Conservation (phyloP, 2,329 filamentous ascomycete genomes). For the Chrysosphaeria jannelii region DNA sequence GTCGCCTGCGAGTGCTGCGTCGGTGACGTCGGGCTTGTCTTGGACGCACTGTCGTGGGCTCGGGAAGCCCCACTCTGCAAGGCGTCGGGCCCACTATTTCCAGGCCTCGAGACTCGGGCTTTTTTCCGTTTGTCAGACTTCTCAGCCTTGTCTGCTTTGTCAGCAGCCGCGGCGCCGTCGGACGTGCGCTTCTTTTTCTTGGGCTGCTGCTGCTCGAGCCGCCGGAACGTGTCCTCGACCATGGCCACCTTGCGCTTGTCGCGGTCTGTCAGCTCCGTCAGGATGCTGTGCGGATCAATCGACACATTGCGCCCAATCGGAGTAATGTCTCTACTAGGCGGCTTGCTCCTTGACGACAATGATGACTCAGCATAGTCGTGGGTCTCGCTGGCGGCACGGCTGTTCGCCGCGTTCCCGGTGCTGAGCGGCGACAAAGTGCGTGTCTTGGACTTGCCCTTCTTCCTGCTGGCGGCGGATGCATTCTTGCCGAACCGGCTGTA, state of each 20-base stretch:
- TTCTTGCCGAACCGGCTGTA: slow-evolving; percentile 13
- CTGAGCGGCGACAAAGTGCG: slow-evolving; percentile 28
- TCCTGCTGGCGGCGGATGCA: slow-evolving; percentile 9
- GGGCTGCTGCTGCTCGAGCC: slow-evolving; percentile 25
- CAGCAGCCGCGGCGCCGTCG: slow-evolving; percentile 13
- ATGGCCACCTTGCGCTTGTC: slow-evolving; percentile 37
- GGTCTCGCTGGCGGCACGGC: slow-evolving; percentile 31
- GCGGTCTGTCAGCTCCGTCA: slow-evolving; percentile 32
- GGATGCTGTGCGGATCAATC: slow-evolving; percentile 25
- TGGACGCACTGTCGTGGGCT: too few species aligned
- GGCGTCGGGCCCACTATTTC: too few species aligned
- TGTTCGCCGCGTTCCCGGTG: slow-evolving; percentile 29
- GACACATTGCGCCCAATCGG: slow-evolving; percentile 25
- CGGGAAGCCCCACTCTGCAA: too few species aligned
- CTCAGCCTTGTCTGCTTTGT: slow-evolving; percentile 6
- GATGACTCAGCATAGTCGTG: slow-evolving; percentile 24
- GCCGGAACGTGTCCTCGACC: slow-evolving; percentile 31
- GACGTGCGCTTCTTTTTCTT: slow-evolving; percentile 32
- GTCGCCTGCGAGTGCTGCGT: too few species aligned
- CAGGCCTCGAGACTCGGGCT: too few species aligned
- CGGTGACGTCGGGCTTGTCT: too few species aligned
- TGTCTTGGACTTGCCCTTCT: slow-evolving; percentile 22
- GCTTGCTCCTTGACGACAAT: slow-evolving; percentile 27
- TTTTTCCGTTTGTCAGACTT: too few species aligned
- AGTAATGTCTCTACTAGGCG: slow-evolving; percentile 33